Base-by-base conservation (phyloP, 441 rosid species). In the Erodium moschatum region DNA sequence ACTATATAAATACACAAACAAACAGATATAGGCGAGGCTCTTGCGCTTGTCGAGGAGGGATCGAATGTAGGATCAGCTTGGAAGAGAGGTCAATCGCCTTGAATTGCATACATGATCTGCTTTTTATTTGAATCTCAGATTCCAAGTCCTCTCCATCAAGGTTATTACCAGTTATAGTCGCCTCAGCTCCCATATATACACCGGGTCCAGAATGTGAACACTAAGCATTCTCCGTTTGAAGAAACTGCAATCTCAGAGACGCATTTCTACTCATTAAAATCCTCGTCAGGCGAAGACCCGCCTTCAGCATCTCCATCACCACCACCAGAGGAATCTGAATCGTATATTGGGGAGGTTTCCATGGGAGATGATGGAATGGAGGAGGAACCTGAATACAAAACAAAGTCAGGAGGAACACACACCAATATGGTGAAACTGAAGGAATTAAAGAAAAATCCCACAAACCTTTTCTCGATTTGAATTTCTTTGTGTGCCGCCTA, bases 401-500 rank as follows among this genome's bases (percentile, higher is more conserved):
- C 16, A 31, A 56, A 12, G 9, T 42, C 33, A 24, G 12, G 33
- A 24, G 29, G 33, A 11, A 61, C 15, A 12, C n/a, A 2, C 52
- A 0, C 52, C 9, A 2, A 38, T 38, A 5, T 3, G 6, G 4
- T 33, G 27, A 24, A 24, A 24, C 27, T 24, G 27, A 24, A 33
- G 20, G 13, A 4, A 58, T 24, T 0, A 24, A 33, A 58, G 13
- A 4, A 58, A 2, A 20, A 58, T 58, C 29, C 31, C 64, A 76
- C 81, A 42, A 46, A 94, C 97, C 97, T 90, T 86, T 86, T 77
- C 88, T 85, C 46, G 90, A 74, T 20, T 90, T 88, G 73, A 96
- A 83, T 73, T 90, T 96, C 79, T 89, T 92, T 15, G 99, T 96
- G 78, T 90, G 98, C 7, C 97, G 87, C 82, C 82, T 85, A 67